These are phyloP conservation scores for Azolla pinnata DNA, from an alignment of 75 land plant species.

Conservation along the genomic window DNA sequence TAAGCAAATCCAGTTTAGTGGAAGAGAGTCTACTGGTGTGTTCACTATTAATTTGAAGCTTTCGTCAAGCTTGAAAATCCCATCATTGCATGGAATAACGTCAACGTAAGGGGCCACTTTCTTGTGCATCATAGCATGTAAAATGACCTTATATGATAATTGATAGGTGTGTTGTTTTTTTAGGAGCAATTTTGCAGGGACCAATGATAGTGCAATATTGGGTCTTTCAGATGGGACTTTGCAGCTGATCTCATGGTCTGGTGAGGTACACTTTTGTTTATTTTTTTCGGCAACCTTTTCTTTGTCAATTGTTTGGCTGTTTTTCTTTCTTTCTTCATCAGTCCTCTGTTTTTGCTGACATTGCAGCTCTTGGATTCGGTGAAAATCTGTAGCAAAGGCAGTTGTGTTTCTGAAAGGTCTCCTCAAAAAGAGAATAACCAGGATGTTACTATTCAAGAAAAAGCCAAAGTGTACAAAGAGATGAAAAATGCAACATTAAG, in stretches of 20 bases:
- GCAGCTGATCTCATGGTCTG: slow-evolving; percentile 72
- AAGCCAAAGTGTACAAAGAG: not conserved
- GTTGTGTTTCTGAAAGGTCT: not conserved
- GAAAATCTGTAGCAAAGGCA: not conserved
- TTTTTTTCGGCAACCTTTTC: not conserved
- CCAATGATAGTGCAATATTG: slow-evolving; percentile 54
- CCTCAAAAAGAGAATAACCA: not conserved
- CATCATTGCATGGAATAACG: slow-evolving; percentile 42
- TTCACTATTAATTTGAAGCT: slow-evolving; percentile 43
- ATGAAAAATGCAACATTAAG: slow-evolving; percentile 1
- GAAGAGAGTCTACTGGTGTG: slow-evolving; percentile 58
- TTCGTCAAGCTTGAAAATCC: slow-evolving; percentile 46
- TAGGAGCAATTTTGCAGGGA: slow-evolving; percentile 86
- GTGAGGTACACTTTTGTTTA: slow-evolving; percentile 51
- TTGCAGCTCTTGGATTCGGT: slow-evolving; percentile 2
- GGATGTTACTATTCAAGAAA: slow-evolving; percentile 1
- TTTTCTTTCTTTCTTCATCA: not conserved
- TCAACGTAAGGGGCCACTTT: slow-evolving; percentile 43
- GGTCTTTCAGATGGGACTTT: slow-evolving; percentile 74
- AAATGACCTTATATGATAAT: not conserved
- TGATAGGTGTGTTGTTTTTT: slow-evolving; percentile 4
- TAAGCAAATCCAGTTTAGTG: slow-evolving; percentile 55
- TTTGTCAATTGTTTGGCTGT: too few relatives aligned
- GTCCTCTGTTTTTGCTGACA: not conserved
- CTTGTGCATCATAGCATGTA: not conserved